Evolutionary conservation across 1,139 yeast species (phyloP).

Genomic region (Suhomyces bokatorum): DNA sequence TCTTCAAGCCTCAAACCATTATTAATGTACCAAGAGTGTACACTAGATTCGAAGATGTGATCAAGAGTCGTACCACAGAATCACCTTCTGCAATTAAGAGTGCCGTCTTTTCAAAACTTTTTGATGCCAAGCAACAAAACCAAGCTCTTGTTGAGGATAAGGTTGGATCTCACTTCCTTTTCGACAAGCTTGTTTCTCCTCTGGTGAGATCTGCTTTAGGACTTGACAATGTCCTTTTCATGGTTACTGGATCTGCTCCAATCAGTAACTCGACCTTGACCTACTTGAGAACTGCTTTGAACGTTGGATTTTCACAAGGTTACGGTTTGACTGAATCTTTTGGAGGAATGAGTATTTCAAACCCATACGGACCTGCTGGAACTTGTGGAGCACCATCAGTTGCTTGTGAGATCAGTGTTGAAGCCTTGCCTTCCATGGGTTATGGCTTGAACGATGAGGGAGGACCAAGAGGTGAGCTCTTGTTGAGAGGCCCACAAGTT

Average conservation of each 20-base stretch:
- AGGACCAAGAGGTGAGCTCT: conserved; percentile 30
- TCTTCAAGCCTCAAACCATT: conserved; percentile 53
- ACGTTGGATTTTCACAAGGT: conserved; percentile 64
- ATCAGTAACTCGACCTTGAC: conserved; percentile 58
- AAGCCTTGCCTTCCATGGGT: conserved; percentile 69
- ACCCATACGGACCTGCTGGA: conserved; percentile 51
- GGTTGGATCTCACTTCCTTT: conserved; percentile 33
- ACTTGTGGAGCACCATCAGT: conserved; percentile 63
- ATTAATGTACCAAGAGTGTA: conserved; percentile 67
- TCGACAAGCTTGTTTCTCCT: conserved; percentile 51
- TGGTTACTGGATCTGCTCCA: conserved; percentile 75
- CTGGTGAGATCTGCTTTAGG: conserved; percentile 61
- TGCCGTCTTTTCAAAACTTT: conserved; percentile 14
- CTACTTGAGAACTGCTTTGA: conserved; percentile 63
- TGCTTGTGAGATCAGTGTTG: conserved; percentile 57
- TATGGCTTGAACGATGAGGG: conserved; percentile 45
- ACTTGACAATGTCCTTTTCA: conserved; percentile 45
- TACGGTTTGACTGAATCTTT: conserved; percentile 78
- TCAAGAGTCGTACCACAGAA: conserved; percentile 43
- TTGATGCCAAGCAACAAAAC: conserved; percentile 21
- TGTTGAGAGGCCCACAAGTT: conserved; percentile 29
- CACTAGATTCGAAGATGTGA: conserved; percentile 58
- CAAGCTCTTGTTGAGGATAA: conserved; percentile 24
- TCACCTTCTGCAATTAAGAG: conserved; percentile 17
- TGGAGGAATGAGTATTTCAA: conserved; percentile 57